Base-by-base conservation (phyloP, 805 yeast genomes). In the Teunomyces tritomae region DNA sequence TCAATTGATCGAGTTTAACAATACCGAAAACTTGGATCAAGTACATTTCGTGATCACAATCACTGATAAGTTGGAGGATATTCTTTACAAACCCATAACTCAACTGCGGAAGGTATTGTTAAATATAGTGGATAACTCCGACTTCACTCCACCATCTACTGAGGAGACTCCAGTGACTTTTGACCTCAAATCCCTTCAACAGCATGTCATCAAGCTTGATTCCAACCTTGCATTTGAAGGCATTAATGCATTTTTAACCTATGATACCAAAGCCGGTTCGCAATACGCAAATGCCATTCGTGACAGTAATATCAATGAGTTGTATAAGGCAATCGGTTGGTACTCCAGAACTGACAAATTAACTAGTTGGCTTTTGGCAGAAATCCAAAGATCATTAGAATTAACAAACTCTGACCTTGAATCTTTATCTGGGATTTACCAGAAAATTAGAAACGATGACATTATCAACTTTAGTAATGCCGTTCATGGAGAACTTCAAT, bases 81-180 rank as follows among this genome's bases (percentile, higher is more conserved):
- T 49, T 24, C 44, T 51, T 32, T 53, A 49, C 30, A 42, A 10
- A 3, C 40, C 40, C 16, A 4, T 10, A 9, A 4, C 39, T 6
- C 28, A 14, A 39, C 44, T 11, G 26, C 56, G 59, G 39, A 62
- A 65, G 34, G 57, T 68, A 16, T 46, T 68, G 11, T 48, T 71
- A n/a, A 68, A 68, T 1, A 54, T 73, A 1, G 59, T 73, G 17
- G 78, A 73, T 50, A 73, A 71, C 50, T 42, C 52, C 3, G 74
- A 70, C 40, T 71, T 59, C 46, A 55, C 76, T 3, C 76, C 77
- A 0, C 42, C 54, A 3, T 67, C 74, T 5, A 52, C 64, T 1
- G 74, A 68, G 47, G 46, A 57, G 3, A 53, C 69, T 1, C 61
- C 65, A 1, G 51, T 68, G 8, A 49, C 63, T 0, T 59, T 62